Percentiles rank a stretch among this genome's conserved stretches.
phyloP scores from a whole-genome alignment of 805 yeast species.

The Lachancea nothofagi region DNA sequence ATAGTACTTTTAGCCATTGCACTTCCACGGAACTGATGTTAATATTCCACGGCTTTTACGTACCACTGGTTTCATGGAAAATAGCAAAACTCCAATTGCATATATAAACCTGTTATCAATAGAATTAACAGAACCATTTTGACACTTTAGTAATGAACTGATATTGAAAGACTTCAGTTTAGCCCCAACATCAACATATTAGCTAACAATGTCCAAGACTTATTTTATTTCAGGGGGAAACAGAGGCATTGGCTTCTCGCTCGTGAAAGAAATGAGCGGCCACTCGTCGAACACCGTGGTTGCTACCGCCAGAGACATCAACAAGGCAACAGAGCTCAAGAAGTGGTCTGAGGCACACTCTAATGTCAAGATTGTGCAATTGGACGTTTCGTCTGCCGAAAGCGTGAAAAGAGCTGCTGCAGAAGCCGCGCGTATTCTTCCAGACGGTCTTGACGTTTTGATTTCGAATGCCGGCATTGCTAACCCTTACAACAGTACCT shows the following conservation, averaged over 20 bases:
- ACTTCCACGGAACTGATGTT: no score
- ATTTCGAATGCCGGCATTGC: conserved; percentile 31
- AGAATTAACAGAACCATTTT: no score
- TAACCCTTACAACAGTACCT: conserved; percentile 20
- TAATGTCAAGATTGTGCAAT: conserved; percentile 19
- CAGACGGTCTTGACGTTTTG: conserved; percentile 27
- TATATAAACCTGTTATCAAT: no score
- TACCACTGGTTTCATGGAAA: no score
- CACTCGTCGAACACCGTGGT: conserved; percentile 15
- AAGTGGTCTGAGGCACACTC: conserved; percentile 12
- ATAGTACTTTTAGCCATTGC: no score
- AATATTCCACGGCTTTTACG: no score
- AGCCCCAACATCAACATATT: no score
- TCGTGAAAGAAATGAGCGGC: conserved; percentile 26
- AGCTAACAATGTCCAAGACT: conserved; percentile 11
- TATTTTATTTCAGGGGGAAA: conserved; percentile 36
- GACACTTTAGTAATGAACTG: no score
- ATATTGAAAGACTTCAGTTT: no score
- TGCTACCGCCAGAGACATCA: conserved; percentile 13
- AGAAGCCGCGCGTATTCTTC: conserved; percentile 13
- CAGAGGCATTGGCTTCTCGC: conserved; percentile 34
- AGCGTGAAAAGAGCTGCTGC: conserved; percentile 18
- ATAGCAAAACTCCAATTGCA: no score
- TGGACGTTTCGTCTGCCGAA: conserved; percentile 19
- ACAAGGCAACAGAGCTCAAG: conserved; percentile 18